These are phyloP conservation scores for Terana coerulea DNA, from an alignment of 768 basidiomycete species.

Conservation along the genomic window DNA sequence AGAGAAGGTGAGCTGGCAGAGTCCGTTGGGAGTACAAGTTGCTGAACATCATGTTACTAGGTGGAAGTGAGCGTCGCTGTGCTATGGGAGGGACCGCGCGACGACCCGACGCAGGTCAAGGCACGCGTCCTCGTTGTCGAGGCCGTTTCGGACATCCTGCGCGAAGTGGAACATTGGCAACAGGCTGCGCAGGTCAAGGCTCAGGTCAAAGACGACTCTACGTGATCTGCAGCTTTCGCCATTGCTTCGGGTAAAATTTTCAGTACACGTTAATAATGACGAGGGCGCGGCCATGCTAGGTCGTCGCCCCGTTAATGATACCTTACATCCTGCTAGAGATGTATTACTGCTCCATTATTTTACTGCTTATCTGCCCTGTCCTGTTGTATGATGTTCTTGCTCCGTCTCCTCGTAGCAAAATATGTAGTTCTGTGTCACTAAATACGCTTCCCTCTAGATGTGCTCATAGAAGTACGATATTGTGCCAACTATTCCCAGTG, in stretches of 20 bases:
- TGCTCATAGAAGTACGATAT: neutral
- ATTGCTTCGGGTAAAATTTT: too few relatives aligned
- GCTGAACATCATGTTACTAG: constrained; percentile 19
- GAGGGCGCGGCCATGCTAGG: neutral
- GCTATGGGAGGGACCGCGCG: constrained; percentile 53
- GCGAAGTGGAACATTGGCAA: constrained; percentile 43
- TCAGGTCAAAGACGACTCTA: neutral
- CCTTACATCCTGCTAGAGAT: neutral
- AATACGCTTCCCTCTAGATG: neutral
- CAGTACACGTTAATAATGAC: neutral
- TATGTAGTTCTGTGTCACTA: neutral
- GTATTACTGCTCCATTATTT: neutral
- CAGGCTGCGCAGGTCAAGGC: constrained; percentile 25
- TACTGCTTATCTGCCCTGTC: neutral
- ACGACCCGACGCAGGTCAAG: constrained; percentile 43
- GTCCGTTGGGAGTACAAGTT: neutral
- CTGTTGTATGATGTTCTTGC: neutral
- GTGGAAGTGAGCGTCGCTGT: constrained; percentile 54
- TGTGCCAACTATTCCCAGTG: neutral
- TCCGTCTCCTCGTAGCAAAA: neutral
- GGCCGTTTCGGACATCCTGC: constrained; percentile 34
- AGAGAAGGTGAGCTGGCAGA: constrained; percentile 40
- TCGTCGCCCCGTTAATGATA: neutral
- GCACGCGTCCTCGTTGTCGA: constrained; percentile 38
- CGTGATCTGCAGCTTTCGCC: too few relatives aligned